Conservation (phyloP, 2,329 filamentous ascomycete genomes). For the Fusarium sp. region DNA sequence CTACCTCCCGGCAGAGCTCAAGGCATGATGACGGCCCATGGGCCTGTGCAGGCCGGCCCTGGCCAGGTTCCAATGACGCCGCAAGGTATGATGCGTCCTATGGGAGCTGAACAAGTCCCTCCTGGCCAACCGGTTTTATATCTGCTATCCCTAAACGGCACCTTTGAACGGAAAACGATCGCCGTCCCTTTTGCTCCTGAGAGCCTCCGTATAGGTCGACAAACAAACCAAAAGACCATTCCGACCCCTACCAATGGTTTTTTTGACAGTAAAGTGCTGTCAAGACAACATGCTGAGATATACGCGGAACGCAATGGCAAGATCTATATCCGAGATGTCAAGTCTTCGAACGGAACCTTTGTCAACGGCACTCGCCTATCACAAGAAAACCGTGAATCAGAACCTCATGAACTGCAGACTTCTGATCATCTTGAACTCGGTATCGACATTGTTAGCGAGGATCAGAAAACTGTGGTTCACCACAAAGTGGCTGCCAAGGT, state of each 20-base stretch:
- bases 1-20: conserved; percentile 59
- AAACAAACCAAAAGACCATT: conserved; percentile 96
- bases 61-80: conserved; percentile 57
- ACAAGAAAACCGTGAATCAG: conserved; percentile 94
- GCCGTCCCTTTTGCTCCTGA: conserved; percentile 94
- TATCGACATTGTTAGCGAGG: conserved; percentile 98
- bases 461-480: conserved; percentile 98
- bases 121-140: conserved; percentile 82
- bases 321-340: conserved; percentile 96
- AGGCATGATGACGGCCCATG: conserved; percentile 55
- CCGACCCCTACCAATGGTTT: conserved; percentile 93
- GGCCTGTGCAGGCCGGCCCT: conserved; percentile 50
- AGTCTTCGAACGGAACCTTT: conserved; percentile 98
- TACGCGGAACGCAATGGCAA: conserved; percentile 90
- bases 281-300: conserved; percentile 94
- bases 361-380: conserved; percentile 93
- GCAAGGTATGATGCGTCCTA: conserved; percentile 72
- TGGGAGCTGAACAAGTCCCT: conserved; percentile 69
- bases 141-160: conserved; percentile 91
- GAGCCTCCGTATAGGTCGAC: conserved; percentile 91
- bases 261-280: conserved; percentile 98
- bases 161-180: conserved; percentile 97
- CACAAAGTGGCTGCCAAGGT: conserved; percentile 98
- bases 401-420: conserved; percentile 92
- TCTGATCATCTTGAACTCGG: conserved; percentile 94